Conservation (phyloP, 176 grass and related monocot species). For the Oryza coarctata region DNA sequence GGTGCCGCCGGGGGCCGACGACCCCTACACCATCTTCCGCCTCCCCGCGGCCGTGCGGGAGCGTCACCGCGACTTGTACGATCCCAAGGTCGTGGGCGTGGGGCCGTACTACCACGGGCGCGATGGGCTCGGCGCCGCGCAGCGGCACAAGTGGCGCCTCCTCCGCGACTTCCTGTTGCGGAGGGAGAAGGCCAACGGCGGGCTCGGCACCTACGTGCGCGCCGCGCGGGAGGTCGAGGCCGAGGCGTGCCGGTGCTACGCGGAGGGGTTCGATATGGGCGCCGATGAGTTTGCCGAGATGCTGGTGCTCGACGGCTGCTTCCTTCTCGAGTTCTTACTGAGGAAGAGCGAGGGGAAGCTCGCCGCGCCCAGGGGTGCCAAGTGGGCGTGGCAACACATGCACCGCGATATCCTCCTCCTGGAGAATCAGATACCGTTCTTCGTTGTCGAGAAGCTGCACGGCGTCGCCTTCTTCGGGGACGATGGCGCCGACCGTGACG, state of each 20-base stretch:
- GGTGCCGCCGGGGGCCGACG: constrained; percentile 20
- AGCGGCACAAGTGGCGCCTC: constrained; percentile 62
- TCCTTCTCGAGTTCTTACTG: constrained; percentile 56
- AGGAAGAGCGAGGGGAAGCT: constrained; percentile 44
- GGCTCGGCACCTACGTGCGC: constrained; percentile 38
- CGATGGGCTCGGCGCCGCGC: constrained; percentile 27
- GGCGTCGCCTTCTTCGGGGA: constrained; percentile 24
- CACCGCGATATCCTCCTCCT: constrained; percentile 48
- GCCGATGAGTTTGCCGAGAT: constrained; percentile 43
- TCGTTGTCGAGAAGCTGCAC: constrained; percentile 55
- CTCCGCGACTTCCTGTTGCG: constrained; percentile 38
- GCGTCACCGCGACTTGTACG: constrained; percentile 54
- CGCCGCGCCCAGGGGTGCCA: constrained; percentile 41
- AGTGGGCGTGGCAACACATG: constrained; percentile 64
- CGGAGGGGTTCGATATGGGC: constrained; percentile 35
- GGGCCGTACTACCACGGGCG: constrained; percentile 44
- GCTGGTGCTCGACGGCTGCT: constrained; percentile 57
- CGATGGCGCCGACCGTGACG: constrained; percentile 1
- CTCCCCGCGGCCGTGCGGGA: constrained; percentile 47
- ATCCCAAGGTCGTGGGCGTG: constrained; percentile 48
- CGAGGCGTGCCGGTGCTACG: constrained; percentile 46
- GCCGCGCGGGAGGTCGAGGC: constrained; percentile 33
- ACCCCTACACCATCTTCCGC: constrained; percentile 53
- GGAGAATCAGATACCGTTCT: constrained; percentile 53
- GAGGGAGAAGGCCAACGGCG: background rate